These are phyloP conservation scores for Trichoderma asperelloides DNA, from an alignment of 495 filamentous ascomycete species.

Conservation along the genomic window DNA sequence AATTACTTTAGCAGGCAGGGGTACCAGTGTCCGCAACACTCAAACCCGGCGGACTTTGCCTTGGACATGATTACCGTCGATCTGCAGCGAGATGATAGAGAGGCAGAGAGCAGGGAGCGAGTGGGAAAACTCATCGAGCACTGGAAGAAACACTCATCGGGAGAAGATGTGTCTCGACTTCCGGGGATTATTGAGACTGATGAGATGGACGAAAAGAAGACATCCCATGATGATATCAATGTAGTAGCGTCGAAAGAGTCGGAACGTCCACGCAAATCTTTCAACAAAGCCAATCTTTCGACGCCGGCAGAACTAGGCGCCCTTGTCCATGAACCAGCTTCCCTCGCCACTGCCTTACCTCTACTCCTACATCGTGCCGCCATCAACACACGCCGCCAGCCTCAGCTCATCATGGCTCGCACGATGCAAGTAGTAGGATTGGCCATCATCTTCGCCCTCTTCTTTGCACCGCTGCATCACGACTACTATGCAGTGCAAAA, in stretches of 20 bases:
- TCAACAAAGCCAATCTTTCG: constrained; percentile 33
- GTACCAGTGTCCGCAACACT: constrained; percentile 52
- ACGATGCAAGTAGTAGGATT: constrained; percentile 60
- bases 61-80: constrained; percentile 68
- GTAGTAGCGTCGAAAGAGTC: not conserved
- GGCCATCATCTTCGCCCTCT: constrained; percentile 55
- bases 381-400: constrained; percentile 60
- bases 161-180: not conserved
- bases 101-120: constrained; percentile 48
- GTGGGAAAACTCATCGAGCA: constrained; percentile 48
- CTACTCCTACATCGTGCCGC: constrained; percentile 53
- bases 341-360: constrained; percentile 52
- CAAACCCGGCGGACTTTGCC: constrained; percentile 69
- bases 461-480: constrained; percentile 61
- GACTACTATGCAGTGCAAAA: constrained; percentile 61
- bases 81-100: constrained; percentile 50
- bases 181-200: not conserved
- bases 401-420: constrained; percentile 52
- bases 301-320: constrained; percentile 63
- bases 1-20: constrained; percentile 51
- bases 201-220: not conserved
- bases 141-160: constrained; percentile 26
- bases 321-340: constrained; percentile 49
- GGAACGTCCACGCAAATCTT: constrained; percentile 7
- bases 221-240: not conserved